phyloP scores from a whole-genome alignment of 2,329 filamentous ascomycete genomes.

The Trichoderma brevicompactum region DNA sequence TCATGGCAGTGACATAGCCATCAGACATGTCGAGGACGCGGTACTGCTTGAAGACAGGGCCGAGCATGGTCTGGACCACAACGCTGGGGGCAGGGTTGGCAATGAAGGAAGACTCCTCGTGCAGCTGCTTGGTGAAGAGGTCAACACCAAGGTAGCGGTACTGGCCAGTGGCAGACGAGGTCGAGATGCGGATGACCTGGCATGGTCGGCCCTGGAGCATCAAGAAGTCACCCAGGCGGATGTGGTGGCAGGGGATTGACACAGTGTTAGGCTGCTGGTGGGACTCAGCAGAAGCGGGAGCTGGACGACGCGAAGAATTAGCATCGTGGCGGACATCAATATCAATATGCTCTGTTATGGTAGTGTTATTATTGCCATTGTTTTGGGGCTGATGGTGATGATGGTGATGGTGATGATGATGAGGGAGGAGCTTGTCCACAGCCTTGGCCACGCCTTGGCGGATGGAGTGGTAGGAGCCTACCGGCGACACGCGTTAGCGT shows the following conservation, averaged over 20 bases:
- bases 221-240: conserved; percentile 97
- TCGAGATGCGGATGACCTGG: conserved; percentile 99
- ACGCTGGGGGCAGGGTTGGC: conserved; percentile 96
- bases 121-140: conserved; percentile 99
- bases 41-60: conserved; percentile 99
- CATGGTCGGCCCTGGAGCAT: conserved; percentile 98
- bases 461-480: conserved; percentile 65
- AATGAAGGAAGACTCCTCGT: conserved; percentile 98
- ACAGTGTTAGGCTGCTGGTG: conserved; percentile 74
- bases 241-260: conserved; percentile 98
- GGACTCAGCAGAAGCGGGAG: conserved; percentile 35
- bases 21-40: conserved; percentile 96
- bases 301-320: conserved; percentile 28
- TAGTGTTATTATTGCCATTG: conserved; percentile 48
- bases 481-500: conserved; percentile 32
- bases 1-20: conserved; percentile 90
- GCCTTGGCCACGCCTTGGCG: conserved; percentile 61
- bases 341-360: conserved; percentile 50
- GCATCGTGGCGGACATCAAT: conserved; percentile 47
- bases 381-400: conserved; percentile 42
- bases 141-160: conserved; percentile 99
- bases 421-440: conserved; percentile 58
- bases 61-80: conserved; percentile 98
- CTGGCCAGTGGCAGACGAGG: conserved; percentile 96
- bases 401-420: conserved; percentile 51